These are phyloP conservation scores for Thamnidium elegans DNA, from an alignment of 192 early-diverging fungal species.

Conservation along the genomic window DNA sequence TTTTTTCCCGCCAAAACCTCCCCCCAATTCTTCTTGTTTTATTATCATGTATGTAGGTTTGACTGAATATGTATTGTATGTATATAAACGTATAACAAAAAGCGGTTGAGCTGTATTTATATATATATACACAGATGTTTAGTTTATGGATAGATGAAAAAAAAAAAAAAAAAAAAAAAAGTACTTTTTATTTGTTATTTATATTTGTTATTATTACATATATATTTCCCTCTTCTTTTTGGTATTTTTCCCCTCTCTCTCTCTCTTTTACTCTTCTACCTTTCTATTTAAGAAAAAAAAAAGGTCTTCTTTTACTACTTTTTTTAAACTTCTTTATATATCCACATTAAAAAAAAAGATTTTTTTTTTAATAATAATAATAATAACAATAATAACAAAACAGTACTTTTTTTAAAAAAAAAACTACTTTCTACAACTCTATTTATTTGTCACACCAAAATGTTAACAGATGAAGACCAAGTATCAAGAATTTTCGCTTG, in stretches of 20 bases:
- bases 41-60: slow-evolving; percentile 1
- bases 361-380: no score
- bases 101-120: slow-evolving; percentile 22
- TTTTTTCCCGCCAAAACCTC: slow-evolving; percentile 19
- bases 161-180: slow-evolving; percentile 16
- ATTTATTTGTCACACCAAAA: background rate
- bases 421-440: no score
- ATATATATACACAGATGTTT: slow-evolving; percentile 7
- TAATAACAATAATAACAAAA: no score
- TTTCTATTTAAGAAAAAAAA: background rate
- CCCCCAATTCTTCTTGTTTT: background rate
- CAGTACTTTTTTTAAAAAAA: no score
- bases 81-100: background rate
- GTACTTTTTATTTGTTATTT: slow-evolving; percentile 10
- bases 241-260: background rate
- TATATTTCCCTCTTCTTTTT: background rate
- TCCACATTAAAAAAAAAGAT: no score
- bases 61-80: background rate
- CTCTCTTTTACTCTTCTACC: background rate
- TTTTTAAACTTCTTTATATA: no score
- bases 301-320: background rate
- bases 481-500: slow-evolving; percentile 27
- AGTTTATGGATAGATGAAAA: slow-evolving; percentile 28
- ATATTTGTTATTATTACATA: slow-evolving; percentile 2
- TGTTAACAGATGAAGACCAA: slow-evolving; percentile 18